Percentiles rank a stretch among this genome's conserved stretches.
Evolutionary conservation across 2,329 filamentous ascomycete genomes (phyloP).

Genomic region (Fusarium luffae): DNA sequence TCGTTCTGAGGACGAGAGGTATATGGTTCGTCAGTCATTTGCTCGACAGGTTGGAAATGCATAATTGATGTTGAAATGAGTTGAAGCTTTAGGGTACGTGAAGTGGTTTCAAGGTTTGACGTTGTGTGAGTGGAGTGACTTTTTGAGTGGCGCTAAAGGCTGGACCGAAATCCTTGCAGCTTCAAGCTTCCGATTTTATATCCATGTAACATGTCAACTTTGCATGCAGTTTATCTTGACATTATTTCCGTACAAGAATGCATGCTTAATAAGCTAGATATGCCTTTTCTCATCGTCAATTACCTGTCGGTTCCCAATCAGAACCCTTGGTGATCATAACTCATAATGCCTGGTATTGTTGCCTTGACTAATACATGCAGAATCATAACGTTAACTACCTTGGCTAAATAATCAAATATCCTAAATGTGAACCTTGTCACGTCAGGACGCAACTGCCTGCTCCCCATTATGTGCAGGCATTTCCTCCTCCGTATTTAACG

Average conservation of each 20-base stretch:
- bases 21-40: slow-evolving; percentile 45
- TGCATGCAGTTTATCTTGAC: background rate
- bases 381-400: background rate
- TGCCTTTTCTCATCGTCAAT: too few species aligned
- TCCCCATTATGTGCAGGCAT: slow-evolving; percentile 16
- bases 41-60: slow-evolving; percentile 51
- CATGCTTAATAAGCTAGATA: background rate
- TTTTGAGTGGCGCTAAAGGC: background rate
- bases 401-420: slow-evolving; percentile 8
- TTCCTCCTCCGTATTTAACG: slow-evolving; percentile 41
- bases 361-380: background rate
- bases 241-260: background rate
- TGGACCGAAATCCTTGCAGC: slow-evolving; percentile 11
- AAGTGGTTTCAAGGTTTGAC: background rate
- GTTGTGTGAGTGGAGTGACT: slow-evolving; percentile 15
- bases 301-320: background rate
- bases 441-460: slow-evolving; percentile 21
- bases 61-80: slow-evolving; percentile 34
- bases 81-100: slow-evolving; percentile 1
- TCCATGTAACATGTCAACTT: background rate
- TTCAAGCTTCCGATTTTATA: background rate
- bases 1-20: slow-evolving; percentile 36
- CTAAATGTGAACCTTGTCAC: background rate
- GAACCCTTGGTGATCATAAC: slow-evolving; percentile 13
- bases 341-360: slow-evolving; percentile 8